Conservation (phyloP, 768 basidiomycete genomes). For the Candolleomyces efflorescens region DNA sequence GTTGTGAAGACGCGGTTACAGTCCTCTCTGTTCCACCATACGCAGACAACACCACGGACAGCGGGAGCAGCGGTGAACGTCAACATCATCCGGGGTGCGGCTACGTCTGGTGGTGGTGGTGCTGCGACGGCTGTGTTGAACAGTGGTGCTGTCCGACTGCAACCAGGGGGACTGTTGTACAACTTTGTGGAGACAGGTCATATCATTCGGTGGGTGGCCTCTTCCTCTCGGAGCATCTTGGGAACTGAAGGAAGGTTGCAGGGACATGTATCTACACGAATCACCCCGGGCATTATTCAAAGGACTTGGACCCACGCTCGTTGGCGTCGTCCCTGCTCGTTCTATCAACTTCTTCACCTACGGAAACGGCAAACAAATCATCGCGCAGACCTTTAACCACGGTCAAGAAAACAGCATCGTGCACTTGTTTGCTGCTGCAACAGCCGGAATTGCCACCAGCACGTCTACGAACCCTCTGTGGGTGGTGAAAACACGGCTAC, state of each 20-base stretch:
- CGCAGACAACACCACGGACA: constrained; percentile 29
- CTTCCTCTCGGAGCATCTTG: neutral
- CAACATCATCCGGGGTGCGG: constrained; percentile 9
- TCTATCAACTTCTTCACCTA: constrained; percentile 99
- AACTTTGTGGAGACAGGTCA: constrained; percentile 94
- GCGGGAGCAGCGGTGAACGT: constrained; percentile 29
- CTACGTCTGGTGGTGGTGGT: constrained; percentile 19
- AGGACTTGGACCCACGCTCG: constrained; percentile 90
- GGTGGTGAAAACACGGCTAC: constrained; percentile 97
- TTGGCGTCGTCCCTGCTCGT: constrained; percentile 92
- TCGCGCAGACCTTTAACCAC: constrained; percentile 78
- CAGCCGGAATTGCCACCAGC: constrained; percentile 83
- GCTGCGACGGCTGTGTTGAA: constrained; percentile 11
- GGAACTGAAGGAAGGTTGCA: constrained; percentile 22
- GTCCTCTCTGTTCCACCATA: constrained; percentile 79
- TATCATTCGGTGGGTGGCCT: constrained; percentile 65
- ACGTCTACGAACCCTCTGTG: constrained; percentile 97
- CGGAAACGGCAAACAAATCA: constrained; percentile 91
- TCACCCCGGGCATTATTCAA: constrained; percentile 88
- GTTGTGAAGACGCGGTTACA: constrained; percentile 98
- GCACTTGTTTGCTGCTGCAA: constrained; percentile 80
- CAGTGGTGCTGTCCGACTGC: constrained; percentile 3
- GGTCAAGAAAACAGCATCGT: constrained; percentile 80
- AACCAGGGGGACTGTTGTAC: constrained; percentile 57
- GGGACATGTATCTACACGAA: constrained; percentile 86